Percentiles rank a stretch among this genome's conserved stretches.
phyloP scores from a whole-genome alignment of 495 filamentous ascomycete species.

The Niebla homalea region DNA sequence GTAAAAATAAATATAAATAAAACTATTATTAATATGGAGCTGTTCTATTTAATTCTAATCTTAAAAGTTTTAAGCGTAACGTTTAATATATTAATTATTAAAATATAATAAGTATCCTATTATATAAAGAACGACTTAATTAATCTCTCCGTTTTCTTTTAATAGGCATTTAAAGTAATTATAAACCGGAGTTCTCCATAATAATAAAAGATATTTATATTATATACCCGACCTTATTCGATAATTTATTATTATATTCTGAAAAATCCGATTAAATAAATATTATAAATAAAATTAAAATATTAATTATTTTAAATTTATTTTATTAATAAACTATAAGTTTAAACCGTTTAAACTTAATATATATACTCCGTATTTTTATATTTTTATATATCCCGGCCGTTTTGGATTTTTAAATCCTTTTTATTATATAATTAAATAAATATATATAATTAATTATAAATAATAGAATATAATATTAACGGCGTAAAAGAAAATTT shows the following conservation, averaged over 20 bases:
- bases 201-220: not conserved
- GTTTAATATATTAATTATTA: not conserved
- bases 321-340: not conserved
- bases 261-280: not conserved
- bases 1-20: not conserved
- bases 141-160: not conserved
- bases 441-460: not conserved
- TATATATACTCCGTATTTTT: not conserved
- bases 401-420: not conserved
- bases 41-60: no score
- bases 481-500: not conserved
- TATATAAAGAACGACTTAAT: not conserved
- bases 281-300: not conserved
- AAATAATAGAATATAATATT: not conserved
- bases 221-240: not conserved
- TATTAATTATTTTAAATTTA: not conserved
- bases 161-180: not conserved
- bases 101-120: not conserved
- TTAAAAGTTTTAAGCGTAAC: no score
- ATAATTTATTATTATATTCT: not conserved
- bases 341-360: not conserved
- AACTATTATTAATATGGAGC: not conserved
- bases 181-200: not conserved
- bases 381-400: not conserved
- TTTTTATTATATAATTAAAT: not conserved